Percentiles rank a stretch among this genome's conserved stretches.
Conservation (phyloP, 2,329 filamentous ascomycete species). For the Colletotrichum chrysophilum region DNA sequence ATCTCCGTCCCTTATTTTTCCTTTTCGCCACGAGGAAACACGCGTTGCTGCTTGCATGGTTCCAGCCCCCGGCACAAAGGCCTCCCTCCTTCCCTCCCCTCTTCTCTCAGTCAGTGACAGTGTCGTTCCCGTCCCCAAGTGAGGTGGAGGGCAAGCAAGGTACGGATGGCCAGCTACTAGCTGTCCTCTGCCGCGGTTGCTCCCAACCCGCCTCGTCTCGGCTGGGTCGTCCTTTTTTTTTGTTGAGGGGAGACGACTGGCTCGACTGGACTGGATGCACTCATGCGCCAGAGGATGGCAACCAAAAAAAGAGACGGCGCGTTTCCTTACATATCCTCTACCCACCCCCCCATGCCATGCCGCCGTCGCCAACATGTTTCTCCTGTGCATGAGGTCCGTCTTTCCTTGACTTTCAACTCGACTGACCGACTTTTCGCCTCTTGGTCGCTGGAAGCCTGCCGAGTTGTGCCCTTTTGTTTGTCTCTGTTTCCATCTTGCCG, state of each 20-base stretch:
- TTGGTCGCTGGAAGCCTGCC: background rate
- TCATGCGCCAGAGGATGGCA: background rate
- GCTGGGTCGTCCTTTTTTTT: background rate
- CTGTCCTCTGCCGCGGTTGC: background rate
- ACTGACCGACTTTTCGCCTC: slow-evolving; percentile 17
- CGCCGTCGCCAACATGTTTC: slow-evolving; percentile 13
- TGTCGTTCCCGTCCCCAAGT: background rate
- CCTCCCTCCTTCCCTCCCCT: background rate
- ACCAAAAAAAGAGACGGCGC: background rate
- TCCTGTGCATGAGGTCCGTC: slow-evolving; percentile 2
- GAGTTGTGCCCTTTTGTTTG: background rate
- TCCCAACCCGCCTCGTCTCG: background rate
- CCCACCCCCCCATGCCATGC: background rate
- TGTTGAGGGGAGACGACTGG: background rate
- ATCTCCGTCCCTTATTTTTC: background rate
- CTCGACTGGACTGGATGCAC: background rate
- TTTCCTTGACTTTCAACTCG: background rate
- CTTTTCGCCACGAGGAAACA: slow-evolving; percentile 11
- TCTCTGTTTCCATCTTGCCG: background rate
- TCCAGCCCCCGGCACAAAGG: background rate
- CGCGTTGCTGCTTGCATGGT: background rate
- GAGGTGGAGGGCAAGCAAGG: background rate
- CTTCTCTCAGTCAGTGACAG: background rate
- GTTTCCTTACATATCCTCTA: background rate
- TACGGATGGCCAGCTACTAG: background rate